These are phyloP conservation scores for Coleophoma eucalyptorum DNA, from an alignment of 2,329 filamentous ascomycete genomes.

Conservation along the genomic window DNA sequence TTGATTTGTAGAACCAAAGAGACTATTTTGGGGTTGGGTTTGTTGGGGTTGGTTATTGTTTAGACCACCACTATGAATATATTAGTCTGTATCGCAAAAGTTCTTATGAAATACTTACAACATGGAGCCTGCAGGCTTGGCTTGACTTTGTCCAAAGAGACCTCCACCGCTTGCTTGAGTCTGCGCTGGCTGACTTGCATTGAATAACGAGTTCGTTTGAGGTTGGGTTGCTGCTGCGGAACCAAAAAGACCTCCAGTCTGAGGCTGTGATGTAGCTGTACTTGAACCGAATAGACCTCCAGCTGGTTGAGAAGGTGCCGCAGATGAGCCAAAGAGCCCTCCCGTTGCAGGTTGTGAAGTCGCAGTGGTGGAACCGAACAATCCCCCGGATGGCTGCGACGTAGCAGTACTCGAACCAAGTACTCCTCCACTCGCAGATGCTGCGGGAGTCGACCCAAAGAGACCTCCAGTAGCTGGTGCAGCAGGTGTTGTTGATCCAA, in stretches of 20 bases:
- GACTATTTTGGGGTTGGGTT: constrained; percentile 16
- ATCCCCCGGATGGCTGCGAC: constrained; percentile 12
- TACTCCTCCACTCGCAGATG: constrained; percentile 13
- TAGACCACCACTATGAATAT: not conserved
- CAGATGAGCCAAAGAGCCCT: constrained; percentile 27
- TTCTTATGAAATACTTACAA: constrained; percentile 20
- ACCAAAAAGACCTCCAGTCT: constrained; percentile 27
- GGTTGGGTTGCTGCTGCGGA: constrained; percentile 16
- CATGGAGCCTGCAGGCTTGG: constrained; percentile 21
- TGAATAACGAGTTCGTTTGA: constrained; percentile 22
- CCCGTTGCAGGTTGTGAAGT: constrained; percentile 13
- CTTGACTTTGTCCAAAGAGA: constrained; percentile 26
- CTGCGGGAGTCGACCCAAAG: constrained; percentile 13
- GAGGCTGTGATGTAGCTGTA: constrained; percentile 16
- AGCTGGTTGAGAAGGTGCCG: constrained; percentile 11
- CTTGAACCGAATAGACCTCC: constrained; percentile 24
- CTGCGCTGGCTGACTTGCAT: constrained; percentile 10
- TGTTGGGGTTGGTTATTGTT: constrained; percentile 18
- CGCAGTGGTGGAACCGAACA: constrained; percentile 20
- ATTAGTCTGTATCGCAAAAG: no score
- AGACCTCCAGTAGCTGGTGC: constrained; percentile 15
- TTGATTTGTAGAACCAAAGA: constrained; percentile 15
- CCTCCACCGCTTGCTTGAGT: constrained; percentile 16
- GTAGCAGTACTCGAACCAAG: constrained; percentile 11
- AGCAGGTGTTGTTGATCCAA: constrained; percentile 19